phyloP scores from a whole-genome alignment of 2,329 filamentous ascomycete species.

The Blastomyces gilchristii region DNA sequence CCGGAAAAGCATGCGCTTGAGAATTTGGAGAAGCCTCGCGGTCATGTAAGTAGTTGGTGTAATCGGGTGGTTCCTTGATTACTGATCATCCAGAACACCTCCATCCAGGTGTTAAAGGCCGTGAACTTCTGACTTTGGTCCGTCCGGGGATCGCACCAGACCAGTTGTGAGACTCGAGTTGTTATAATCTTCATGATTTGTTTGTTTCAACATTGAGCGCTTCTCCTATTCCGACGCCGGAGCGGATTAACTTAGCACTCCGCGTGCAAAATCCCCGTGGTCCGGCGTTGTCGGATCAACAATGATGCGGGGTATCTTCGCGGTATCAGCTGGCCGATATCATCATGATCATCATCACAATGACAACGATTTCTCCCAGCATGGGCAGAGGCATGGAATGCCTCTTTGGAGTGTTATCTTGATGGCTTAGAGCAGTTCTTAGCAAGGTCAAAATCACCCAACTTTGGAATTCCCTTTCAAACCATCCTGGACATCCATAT shows the following conservation, averaged over 20 bases:
- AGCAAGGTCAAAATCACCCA: neutral
- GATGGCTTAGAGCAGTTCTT: neutral
- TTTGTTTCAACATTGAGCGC: no score
- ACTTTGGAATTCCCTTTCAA: neutral
- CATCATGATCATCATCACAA: neutral
- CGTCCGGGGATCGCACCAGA: no score
- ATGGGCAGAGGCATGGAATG: neutral
- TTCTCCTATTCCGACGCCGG: neutral
- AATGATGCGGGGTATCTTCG: neutral
- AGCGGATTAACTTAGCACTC: neutral
- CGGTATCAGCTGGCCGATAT: slow-evolving; percentile 2
- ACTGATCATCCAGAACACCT: neutral
- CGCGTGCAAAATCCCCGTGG: neutral
- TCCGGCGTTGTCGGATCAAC: slow-evolving; percentile 4
- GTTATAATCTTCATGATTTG: no score
- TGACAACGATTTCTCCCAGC: neutral
- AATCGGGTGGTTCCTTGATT: neutral
- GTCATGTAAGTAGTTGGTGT: neutral
- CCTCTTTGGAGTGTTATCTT: neutral
- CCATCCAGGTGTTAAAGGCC: neutral
- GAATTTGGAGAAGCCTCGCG: no score
- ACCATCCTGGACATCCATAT: neutral
- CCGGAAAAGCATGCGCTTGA: no score
- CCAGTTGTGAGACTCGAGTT: no score
- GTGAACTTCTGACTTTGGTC: neutral